Base-by-base conservation (phyloP, 2,329 filamentous ascomycete species). In the Talaromyces sp. region DNA sequence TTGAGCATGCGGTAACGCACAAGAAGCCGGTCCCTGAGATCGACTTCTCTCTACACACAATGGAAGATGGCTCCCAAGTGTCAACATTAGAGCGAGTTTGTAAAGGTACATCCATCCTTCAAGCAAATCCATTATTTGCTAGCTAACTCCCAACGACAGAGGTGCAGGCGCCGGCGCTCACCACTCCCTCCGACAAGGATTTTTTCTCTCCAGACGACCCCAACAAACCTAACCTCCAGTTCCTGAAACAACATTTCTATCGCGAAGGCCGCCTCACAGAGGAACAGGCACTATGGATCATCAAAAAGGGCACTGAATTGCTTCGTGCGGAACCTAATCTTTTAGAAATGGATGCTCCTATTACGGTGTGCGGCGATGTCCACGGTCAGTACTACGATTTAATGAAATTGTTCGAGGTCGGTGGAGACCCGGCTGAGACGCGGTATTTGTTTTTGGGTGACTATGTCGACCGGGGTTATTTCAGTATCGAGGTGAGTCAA, bases 371-470 rank as follows among this genome's bases (percentile, higher is more conserved):
- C 72, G 95, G 95, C 74, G 95, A 99, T 73, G 93, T 99, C 60
- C 95, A 99, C 78, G 95, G 95, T 68, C 95, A 99, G 80, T 99
- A 98, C 81, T 99, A 96, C 77, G 95, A 99, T 77, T 80, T 99
- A 74, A 99, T 99, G 95, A 99, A 99, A 83, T 85, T 99, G 36
- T 99, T 99, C 72, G 95, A 99, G 78, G 95, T 99, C 57, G 95
- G 95, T 68, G 95, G 95, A 66, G 95, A 99, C 76, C 95, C 95
- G 47, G 87, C 94, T 59, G 95, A 99, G 80, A 99, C 95, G 33
- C 83, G 95, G 72, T 99, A 99, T 78, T 86, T 99, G 63, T 99
- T 99, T 79, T 82, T 99, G 66, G 95, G 95, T 64, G 95, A 99
- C 79, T 99, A 99, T 75, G 95, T 99, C 67, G 95, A 99, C 76